Evolutionary conservation across 805 yeast genomes (phyloP).

Genomic region (Wickerhamomyces rabaulensis): DNA sequence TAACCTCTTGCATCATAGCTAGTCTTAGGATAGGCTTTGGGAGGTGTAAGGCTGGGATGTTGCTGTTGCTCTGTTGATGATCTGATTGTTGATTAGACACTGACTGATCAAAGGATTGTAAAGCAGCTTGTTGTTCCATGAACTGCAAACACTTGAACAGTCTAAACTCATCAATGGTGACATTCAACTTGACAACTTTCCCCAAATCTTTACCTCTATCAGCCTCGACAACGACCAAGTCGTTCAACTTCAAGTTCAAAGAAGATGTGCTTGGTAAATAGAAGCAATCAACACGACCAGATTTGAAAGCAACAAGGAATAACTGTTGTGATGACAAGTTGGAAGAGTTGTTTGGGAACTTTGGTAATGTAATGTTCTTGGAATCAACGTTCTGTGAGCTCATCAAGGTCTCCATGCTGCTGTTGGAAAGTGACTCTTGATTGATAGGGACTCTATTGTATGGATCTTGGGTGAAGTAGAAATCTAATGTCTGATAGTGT

Average conservation of each 20-base stretch:
- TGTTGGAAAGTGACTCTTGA: constrained; percentile 4
- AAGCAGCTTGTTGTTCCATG: constrained; percentile 59
- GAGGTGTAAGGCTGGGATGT: constrained; percentile 29
- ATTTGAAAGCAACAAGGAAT: constrained; percentile 69
- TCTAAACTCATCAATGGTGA: constrained; percentile 61
- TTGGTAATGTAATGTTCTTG: constrained; percentile 13
- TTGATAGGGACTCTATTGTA: constrained; percentile 19
- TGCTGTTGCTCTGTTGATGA: constrained; percentile 2
- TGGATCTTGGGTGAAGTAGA: constrained; percentile 21
- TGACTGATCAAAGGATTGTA: constrained; percentile 21
- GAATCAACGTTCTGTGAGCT: constrained; percentile 10
- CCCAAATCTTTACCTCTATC: constrained; percentile 81
- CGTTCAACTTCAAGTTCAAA: constrained; percentile 45
- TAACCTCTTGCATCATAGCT: constrained; percentile 68
- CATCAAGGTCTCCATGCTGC: constrained; percentile 7
- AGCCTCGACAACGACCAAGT: constrained; percentile 75
- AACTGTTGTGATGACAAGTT: constrained; percentile 31
- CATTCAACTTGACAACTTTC: constrained; percentile 62
- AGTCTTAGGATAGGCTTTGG: constrained; percentile 74
- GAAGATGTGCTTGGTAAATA: constrained; percentile 39
- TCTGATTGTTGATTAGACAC: constrained; percentile 1
- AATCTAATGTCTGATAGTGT: constrained; percentile 18
- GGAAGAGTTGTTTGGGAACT: constrained; percentile 15
- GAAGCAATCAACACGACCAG: constrained; percentile 75
- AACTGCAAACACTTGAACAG: constrained; percentile 71